phyloP scores from a whole-genome alignment of 176 grass and related monocot genomes.

The Thalia dealbata region DNA sequence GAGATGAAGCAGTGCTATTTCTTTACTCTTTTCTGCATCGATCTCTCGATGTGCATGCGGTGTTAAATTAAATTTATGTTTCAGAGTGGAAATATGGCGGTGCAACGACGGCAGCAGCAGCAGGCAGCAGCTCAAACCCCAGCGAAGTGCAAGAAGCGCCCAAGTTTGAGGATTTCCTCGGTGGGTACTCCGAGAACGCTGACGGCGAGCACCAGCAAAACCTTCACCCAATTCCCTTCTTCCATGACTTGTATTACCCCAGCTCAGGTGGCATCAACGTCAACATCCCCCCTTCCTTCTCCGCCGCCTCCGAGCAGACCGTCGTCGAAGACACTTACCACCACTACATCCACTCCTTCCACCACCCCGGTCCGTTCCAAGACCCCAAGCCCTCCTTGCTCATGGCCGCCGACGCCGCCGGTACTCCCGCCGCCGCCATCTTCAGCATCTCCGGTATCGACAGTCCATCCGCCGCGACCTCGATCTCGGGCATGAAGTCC shows the following conservation, averaged over 20 bases:
- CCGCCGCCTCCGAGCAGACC: not conserved
- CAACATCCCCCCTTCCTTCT: slow-evolving; percentile 39
- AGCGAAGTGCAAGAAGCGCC: slow-evolving; percentile 23
- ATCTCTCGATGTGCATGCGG: no score
- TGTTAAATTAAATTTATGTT: not conserved
- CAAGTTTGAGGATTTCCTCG: slow-evolving; percentile 77
- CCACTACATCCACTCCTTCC: slow-evolving; percentile 1
- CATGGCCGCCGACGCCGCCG: not conserved
- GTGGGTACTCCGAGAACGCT: slow-evolving; percentile 30
- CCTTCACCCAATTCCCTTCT: slow-evolving; percentile 8
- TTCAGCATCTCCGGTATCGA: slow-evolving; percentile 25
- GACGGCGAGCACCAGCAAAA: slow-evolving; percentile 14
- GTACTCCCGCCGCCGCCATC: no score
- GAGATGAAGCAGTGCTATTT: no score
- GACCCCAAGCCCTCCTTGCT: slow-evolving; percentile 1
- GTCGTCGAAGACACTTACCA: not conserved
- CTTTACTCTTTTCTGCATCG: no score
- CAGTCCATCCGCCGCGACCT: slow-evolving; percentile 30
- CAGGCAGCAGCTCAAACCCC: not conserved
- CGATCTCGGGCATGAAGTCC: slow-evolving; percentile 86
- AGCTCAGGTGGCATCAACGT: slow-evolving; percentile 48
- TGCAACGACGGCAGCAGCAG: not conserved
- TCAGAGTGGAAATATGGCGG: slow-evolving; percentile 45
- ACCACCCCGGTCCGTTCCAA: slow-evolving; percentile 6
- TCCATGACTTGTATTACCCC: slow-evolving; percentile 32